Base-by-base conservation (phyloP, 495 filamentous ascomycete species). In the Achaetomiella virescens region DNA sequence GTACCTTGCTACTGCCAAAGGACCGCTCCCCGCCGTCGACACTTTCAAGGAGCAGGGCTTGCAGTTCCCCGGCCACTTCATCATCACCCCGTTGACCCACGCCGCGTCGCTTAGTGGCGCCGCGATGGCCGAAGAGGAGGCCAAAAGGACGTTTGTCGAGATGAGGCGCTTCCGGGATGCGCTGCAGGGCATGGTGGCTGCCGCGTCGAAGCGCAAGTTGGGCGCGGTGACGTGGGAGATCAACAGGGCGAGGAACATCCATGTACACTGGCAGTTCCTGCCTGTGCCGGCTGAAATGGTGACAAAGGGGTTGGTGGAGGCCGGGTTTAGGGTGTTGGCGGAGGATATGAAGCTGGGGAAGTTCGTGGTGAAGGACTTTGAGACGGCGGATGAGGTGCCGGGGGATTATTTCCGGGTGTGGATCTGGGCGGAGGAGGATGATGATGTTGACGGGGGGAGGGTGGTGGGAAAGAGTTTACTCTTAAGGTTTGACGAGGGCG, bases 211-310 rank as follows among this genome's bases (percentile, higher is more conserved):
- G 58, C 69, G 76, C 64, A 70, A 74, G 55, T 76, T 95, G 3
- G 91, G 91, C 25, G 80, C 87, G 9, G 88, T 97, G 3, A 92
- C 90, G 0, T 98, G 90, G 80, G 92, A 97, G 72, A 85, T 98
- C 59, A 89, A 83, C 62, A 82, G 90, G 17, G 74, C 72, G 2
- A 76, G 77, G 11, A 89, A 90, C 21, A 85, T 97, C 49, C 93
- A 98, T 66, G 77, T 81, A 0, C 93, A 96, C 64, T 97, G 92
- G 93, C 93, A 98, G 74, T 92, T 95, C 62, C 75, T 97, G 29
- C 92, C 93, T 2, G 78, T 95, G 1, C 79, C 86, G 0, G 65
- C 76, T 0, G 77, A 84, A 11, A 69, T 88, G 21, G 76, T 95
- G 38, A 67, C 65, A 10, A 79, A 81, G 40, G 84, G 85, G 0